Evolutionary conservation across 805 yeast genomes (phyloP).

Genomic region (Candida saitoana): DNA sequence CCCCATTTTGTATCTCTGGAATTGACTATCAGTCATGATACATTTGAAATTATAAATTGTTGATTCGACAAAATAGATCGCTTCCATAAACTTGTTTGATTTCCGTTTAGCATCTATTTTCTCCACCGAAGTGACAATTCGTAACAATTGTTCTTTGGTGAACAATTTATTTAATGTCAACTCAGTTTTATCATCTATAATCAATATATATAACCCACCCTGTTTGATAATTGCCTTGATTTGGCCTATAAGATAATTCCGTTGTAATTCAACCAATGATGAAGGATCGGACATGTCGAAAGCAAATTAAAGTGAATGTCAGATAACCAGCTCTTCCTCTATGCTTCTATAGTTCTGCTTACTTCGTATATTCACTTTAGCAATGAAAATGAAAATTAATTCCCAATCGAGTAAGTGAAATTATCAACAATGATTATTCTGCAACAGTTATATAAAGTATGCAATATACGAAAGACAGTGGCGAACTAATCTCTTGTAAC

Average conservation of each 20-base stretch:
- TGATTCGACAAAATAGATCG: conserved; percentile 75
- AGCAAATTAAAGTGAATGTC: too few species aligned
- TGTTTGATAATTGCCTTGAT: conserved; percentile 25
- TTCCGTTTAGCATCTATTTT: conserved; percentile 58
- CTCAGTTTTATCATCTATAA: conserved; percentile 56
- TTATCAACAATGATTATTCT: not conserved
- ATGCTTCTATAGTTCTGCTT: not conserved
- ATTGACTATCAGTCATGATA: conserved; percentile 66
- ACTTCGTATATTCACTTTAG: not conserved
- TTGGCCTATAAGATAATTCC: conserved; percentile 25
- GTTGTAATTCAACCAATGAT: conserved; percentile 26
- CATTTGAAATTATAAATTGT: conserved; percentile 66
- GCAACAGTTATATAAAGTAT: not conserved
- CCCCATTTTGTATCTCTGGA: conserved; percentile 71
- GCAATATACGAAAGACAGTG: not conserved
- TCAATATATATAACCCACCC: conserved; percentile 36
- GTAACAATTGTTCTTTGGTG: conserved; percentile 44
- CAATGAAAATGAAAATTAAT: not conserved
- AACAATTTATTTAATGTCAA: conserved; percentile 45
- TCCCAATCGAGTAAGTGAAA: not conserved
- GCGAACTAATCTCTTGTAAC: not conserved
- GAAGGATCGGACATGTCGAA: conserved; percentile 16
- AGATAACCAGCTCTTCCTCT: too few species aligned
- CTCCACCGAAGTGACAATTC: conserved; percentile 61
- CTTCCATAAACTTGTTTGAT: conserved; percentile 65